phyloP scores from a whole-genome alignment of 257 asterid species.

The Solanum pinnatisectum region DNA sequence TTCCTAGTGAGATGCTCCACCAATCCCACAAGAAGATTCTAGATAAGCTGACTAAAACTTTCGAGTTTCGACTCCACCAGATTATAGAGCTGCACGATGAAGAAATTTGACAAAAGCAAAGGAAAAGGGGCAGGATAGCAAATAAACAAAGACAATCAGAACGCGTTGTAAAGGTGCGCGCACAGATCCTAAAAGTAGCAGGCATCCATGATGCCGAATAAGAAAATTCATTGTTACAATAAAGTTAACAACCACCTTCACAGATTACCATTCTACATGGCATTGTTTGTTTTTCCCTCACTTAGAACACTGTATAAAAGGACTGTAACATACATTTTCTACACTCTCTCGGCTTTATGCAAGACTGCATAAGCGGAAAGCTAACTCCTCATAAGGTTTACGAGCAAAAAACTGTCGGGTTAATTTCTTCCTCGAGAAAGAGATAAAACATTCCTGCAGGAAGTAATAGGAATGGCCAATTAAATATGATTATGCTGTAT shows the following conservation, averaged over 20 bases:
- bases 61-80: not conserved
- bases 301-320: not conserved
- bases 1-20: not conserved
- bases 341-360: conserved; percentile 8
- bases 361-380: conserved; percentile 31
- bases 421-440: not conserved
- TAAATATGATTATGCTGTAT: conserved; percentile 12
- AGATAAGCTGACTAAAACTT: not conserved
- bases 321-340: conserved; percentile 1
- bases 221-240: not conserved
- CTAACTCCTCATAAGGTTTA: not conserved
- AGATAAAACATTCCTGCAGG: conserved; percentile 13
- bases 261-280: not conserved
- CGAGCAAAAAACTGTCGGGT: not conserved
- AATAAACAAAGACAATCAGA: not conserved
- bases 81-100: not conserved
- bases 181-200: not conserved
- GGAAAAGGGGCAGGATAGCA: not conserved
- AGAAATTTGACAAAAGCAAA: not conserved
- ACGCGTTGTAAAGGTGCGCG: not conserved
- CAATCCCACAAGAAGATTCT: not conserved
- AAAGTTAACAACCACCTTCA: not conserved
- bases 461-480: not conserved
- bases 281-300: not conserved
- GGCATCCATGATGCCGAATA: not conserved